phyloP scores from a whole-genome alignment of 2,329 filamentous ascomycete genomes.

The Juglanconis sp. region DNA sequence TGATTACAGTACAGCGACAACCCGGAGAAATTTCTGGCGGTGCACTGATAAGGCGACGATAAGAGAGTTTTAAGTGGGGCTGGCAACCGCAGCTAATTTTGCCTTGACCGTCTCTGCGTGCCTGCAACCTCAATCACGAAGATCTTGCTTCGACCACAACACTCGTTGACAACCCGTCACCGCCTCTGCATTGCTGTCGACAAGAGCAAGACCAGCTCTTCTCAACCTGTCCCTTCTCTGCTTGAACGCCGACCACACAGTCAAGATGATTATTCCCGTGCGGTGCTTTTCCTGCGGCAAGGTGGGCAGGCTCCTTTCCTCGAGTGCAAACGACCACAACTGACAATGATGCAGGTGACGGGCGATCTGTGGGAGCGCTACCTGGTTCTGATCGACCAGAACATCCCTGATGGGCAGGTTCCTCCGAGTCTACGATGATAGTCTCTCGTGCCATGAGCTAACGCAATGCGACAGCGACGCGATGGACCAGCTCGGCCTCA shows the following conservation, averaged over 20 bases:
- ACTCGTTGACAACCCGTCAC: background rate
- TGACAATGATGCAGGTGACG: conserved; percentile 66
- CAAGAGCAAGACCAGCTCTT: conserved; percentile 36
- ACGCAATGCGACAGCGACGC: conserved; percentile 65
- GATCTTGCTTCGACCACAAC: no score
- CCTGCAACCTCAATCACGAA: no score
- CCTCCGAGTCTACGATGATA: background rate
- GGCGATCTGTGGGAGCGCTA: conserved; percentile 98
- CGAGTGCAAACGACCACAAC: conserved; percentile 17
- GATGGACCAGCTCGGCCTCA: conserved; percentile 90
- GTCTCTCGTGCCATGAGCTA: conserved; percentile 19
- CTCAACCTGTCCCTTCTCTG: background rate
- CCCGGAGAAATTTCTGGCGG: conserved; percentile 17
- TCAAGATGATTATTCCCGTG: conserved; percentile 94
- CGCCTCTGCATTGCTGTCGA: background rate
- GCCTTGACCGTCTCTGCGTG: background rate
- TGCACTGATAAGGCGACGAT: conserved; percentile 17
- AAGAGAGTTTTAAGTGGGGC: conserved; percentile 18
- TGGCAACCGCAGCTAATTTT: background rate
- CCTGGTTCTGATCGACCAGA: conserved; percentile 79
- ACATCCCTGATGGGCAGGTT: conserved; percentile 68
- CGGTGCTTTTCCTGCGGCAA: conserved; percentile 99
- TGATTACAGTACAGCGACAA: background rate
- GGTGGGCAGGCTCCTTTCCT: conserved; percentile 52
- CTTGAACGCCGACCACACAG: conserved; percentile 12